Evolutionary conservation across 148 eudicot genomes (phyloP).

Genomic region (Vaccinium vitisidaea): DNA sequence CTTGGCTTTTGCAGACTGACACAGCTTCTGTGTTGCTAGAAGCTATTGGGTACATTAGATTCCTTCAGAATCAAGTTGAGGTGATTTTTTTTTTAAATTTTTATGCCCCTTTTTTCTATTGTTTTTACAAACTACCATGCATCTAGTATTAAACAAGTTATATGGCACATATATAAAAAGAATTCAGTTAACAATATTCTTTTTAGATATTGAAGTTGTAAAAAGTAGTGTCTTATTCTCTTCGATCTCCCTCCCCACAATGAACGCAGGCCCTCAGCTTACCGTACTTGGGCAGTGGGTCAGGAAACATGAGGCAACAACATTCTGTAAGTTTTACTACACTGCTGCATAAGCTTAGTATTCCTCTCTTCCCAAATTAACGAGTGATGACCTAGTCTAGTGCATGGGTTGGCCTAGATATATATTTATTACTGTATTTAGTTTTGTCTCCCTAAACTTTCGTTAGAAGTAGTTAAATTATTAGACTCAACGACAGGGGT

Average conservation of each 20-base stretch:
- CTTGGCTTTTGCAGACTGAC: conserved; percentile 77
- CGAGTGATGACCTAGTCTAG: no score
- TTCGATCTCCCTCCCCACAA: not conserved
- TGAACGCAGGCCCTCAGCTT: conserved; percentile 81
- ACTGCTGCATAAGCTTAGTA: no score
- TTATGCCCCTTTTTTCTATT: conserved; percentile 5
- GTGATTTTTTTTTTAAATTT: conserved; percentile 33
- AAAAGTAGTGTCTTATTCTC: not conserved
- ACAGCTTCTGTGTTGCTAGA: conserved; percentile 95
- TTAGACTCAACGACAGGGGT: no score
- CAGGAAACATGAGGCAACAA: conserved; percentile 56
- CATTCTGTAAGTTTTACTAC: conserved; percentile 47
- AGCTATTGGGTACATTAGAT: conserved; percentile 92
- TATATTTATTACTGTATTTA: no score
- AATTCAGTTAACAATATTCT: not conserved
- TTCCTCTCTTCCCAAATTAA: no score
- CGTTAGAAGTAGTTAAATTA: no score
- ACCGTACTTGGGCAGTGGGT: conserved; percentile 75
- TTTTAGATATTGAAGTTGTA: conserved; percentile 8
- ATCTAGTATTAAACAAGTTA: no score
- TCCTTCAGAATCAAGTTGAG: conserved; percentile 96
- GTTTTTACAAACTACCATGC: conserved; percentile 20
- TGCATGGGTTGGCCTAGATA: no score
- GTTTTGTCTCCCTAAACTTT: no score
- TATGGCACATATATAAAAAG: no score